Conservation (phyloP, 2,329 filamentous ascomycete genomes). For the Daldinia sp. region DNA sequence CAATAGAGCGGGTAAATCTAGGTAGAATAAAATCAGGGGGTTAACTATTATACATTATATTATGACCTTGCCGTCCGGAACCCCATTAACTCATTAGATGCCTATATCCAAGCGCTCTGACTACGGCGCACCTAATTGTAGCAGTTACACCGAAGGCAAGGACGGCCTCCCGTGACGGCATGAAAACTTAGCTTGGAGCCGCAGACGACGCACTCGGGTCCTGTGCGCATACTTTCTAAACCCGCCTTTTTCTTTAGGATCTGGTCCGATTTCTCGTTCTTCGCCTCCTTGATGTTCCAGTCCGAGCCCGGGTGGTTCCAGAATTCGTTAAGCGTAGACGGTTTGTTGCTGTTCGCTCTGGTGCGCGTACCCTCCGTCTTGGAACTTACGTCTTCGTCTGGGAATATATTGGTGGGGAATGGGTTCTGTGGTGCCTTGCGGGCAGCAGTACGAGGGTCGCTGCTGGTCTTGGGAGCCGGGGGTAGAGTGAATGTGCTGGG, state of each 20-base stretch:
- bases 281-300: conserved; percentile 9
- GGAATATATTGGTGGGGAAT: background rate
- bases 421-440: background rate
- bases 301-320: conserved; percentile 6
- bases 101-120: background rate
- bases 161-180: no score
- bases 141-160: conserved; percentile 15
- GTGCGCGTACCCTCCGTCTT: background rate
- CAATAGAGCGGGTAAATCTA: background rate
- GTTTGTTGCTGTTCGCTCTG: background rate
- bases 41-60: background rate
- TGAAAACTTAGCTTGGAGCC: conserved; percentile 2
- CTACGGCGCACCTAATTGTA: conserved; percentile 13
- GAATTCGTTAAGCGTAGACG: conserved; percentile 18
- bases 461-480: background rate
- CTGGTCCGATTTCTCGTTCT: background rate
- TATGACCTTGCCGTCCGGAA: background rate
- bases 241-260: background rate
- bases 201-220: conserved; percentile 24
- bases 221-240: conserved; percentile 2
- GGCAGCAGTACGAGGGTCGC: no score
- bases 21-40: background rate
- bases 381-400: background rate
- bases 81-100: background rate
- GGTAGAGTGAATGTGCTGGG: background rate